Evolutionary conservation across 179 eudicot genomes (phyloP).

Genomic region (Heliamphora pulchella): DNA sequence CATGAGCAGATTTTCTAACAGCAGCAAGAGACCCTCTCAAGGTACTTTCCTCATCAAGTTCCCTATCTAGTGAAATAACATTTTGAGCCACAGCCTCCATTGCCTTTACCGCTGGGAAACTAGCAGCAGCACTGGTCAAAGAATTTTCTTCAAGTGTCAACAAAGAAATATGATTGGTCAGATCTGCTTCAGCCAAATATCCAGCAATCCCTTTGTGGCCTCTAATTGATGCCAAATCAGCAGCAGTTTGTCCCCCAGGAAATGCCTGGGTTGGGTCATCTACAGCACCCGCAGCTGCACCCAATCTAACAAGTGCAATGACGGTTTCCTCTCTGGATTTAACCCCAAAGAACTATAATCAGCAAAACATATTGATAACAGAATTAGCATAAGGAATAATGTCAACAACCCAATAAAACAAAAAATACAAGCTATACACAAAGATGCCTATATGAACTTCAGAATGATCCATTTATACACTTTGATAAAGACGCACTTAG

Average conservation of each 20-base stretch:
- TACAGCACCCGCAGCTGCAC: constrained; percentile 53
- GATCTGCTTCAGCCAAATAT: constrained; percentile 59
- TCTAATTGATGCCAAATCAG: constrained; percentile 58
- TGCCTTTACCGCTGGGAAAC: constrained; percentile 40
- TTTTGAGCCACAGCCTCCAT: constrained; percentile 28
- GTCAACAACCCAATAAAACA: neutral
- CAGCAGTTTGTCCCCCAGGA: constrained; percentile 54
- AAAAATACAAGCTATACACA: neutral
- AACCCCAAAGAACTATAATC: neutral
- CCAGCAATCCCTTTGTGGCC: constrained; percentile 73
- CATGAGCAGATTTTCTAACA: constrained; percentile 59
- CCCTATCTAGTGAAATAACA: constrained; percentile 19
- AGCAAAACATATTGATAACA: neutral
- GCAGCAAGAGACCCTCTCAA: constrained; percentile 58
- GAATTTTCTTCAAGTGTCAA: constrained; percentile 39
- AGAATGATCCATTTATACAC: neutral
- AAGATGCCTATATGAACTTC: neutral
- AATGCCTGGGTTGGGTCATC: constrained; percentile 50
- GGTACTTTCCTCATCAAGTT: constrained; percentile 31
- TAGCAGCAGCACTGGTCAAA: constrained; percentile 33
- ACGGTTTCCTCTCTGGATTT: constrained; percentile 50
- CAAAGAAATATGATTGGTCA: constrained; percentile 46
- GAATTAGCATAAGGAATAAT: neutral
- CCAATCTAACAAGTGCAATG: constrained; percentile 45
- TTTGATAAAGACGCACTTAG: neutral